Conservation (phyloP, 352 stramenopile species). For the Phytophthora hibernalis region DNA sequence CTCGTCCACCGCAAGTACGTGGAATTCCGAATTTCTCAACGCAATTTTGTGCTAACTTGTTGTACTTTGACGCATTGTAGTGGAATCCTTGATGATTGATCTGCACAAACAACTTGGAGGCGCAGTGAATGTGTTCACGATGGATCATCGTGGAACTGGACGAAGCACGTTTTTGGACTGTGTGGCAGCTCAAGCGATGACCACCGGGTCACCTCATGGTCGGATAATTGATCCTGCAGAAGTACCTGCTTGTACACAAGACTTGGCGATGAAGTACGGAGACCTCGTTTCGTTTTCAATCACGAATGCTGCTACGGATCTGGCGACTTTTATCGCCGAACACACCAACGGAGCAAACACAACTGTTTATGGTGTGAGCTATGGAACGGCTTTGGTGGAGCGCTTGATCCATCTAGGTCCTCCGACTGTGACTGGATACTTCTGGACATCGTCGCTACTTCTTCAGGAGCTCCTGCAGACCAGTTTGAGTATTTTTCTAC, state of each 20-base stretch:
- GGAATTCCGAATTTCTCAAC: not conserved
- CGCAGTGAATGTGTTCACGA: constrained; percentile 53
- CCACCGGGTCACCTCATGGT: constrained; percentile 39
- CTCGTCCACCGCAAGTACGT: constrained; percentile 36
- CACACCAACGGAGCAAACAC: constrained; percentile 32
- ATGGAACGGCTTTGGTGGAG: constrained; percentile 56
- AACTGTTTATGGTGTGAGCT: constrained; percentile 56
- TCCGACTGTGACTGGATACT: constrained; percentile 51
- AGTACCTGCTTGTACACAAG: constrained; percentile 41
- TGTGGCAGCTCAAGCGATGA: constrained; percentile 43
- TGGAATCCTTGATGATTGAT: constrained; percentile 48
- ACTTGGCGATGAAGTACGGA: constrained; percentile 45
- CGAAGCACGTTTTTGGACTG: constrained; percentile 45
- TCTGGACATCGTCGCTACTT: constrained; percentile 47
- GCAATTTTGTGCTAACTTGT: no score
- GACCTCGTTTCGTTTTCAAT: constrained; percentile 48
- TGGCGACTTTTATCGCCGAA: constrained; percentile 33
- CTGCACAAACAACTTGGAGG: constrained; percentile 29
- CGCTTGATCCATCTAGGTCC: constrained; percentile 51
- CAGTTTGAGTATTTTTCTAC: constrained; percentile 47
- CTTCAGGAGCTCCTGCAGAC: constrained; percentile 32
- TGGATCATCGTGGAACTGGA: constrained; percentile 56
- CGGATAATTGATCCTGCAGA: constrained; percentile 26
- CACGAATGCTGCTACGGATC: constrained; percentile 44
- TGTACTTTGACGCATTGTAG: not conserved